Evolutionary conservation across 305 asterid species (phyloP).

Genomic region (Withania somnifera): DNA sequence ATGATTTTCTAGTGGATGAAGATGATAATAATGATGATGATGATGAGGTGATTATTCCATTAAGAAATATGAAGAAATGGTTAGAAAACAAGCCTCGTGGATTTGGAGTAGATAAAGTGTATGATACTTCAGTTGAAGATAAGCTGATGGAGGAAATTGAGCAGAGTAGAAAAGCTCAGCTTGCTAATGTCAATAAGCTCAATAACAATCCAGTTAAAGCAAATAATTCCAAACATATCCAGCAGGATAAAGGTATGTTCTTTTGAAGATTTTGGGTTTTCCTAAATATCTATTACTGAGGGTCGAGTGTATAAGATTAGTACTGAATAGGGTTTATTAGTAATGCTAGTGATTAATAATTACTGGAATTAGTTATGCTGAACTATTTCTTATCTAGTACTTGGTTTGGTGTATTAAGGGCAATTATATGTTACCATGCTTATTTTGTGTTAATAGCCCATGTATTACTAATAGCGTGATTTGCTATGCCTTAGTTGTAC

Average conservation of each 20-base stretch:
- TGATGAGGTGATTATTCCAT: constrained; percentile 44
- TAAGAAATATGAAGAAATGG: constrained; percentile 66
- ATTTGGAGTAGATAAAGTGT: constrained; percentile 78
- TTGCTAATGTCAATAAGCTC: constrained; percentile 59
- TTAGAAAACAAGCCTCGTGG: constrained; percentile 58
- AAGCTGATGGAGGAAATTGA: constrained; percentile 74
- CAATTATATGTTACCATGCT: too few relatives aligned
- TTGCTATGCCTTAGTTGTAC: too few relatives aligned
- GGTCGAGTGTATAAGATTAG: too few relatives aligned
- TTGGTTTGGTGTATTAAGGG: too few relatives aligned
- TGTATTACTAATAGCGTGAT: too few relatives aligned
- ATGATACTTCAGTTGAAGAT: constrained; percentile 84
- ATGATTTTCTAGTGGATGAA: constrained; percentile 22
- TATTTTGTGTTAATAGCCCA: too few relatives aligned
- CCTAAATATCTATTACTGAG: not conserved
- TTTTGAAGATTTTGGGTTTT: constrained; percentile 2
- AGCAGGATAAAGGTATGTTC: constrained; percentile 44
- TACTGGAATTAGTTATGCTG: too few relatives aligned
- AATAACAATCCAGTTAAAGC: constrained; percentile 30
- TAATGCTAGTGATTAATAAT: too few relatives aligned
- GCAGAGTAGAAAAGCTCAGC: constrained; percentile 69
- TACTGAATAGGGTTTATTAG: too few relatives aligned
- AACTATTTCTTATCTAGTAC: too few relatives aligned
- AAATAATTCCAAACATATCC: constrained; percentile 14
- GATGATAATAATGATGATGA: constrained; percentile 38